Base-by-base conservation (phyloP, 2,329 filamentous ascomycete species). In the Amauroascus verrucosus region DNA sequence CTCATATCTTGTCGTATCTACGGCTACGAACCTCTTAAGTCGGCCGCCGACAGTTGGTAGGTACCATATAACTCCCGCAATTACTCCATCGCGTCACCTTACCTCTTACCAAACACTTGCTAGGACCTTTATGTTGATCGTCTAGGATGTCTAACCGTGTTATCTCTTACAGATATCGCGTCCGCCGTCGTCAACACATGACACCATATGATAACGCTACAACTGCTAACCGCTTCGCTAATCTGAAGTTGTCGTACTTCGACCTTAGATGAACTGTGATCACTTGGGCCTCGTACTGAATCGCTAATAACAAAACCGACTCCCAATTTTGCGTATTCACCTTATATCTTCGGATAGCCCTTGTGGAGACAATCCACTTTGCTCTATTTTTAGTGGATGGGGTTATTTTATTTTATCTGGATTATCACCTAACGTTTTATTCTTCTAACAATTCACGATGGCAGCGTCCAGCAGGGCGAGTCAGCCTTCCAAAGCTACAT, bases 401-500 rank as follows among this genome's bases (percentile, higher is more conserved):
- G 13, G 41, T 16, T 35, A 16, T 37, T 45, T 5, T n/a, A n/a
- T 37, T 16, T 3, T n/a, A 16, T 18, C 5, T 30, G 1, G 22
- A 6, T 2, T 32, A 41, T 18, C 48, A 6, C 24, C 14, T 28
- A 30, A 20, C 48, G 3, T 43, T 24, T 26, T 18, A 32, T 20
- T 33, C 26, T 22, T 37, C 32, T 47, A 14, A 13, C 30, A 18
- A 6, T 48, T 46, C 43, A 57, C 3, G 9, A 57, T 57, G 55
- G 53, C 55, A 38, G 48, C 52, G 26, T 49, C 52, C 20, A 49
- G 44, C 26, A 54, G 40, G 50, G 45, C 53, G 16, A 50, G 26
- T 35, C 55, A 56, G 47, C 24, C 55, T 13, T 44, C 51, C 18
- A 58, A 55, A 74, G 56, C 57, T 69, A 73, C 63, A 62, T 75